These are phyloP conservation scores for Quercus rubra DNA, from an alignment of 306 rosid species.

Conservation along the genomic window DNA sequence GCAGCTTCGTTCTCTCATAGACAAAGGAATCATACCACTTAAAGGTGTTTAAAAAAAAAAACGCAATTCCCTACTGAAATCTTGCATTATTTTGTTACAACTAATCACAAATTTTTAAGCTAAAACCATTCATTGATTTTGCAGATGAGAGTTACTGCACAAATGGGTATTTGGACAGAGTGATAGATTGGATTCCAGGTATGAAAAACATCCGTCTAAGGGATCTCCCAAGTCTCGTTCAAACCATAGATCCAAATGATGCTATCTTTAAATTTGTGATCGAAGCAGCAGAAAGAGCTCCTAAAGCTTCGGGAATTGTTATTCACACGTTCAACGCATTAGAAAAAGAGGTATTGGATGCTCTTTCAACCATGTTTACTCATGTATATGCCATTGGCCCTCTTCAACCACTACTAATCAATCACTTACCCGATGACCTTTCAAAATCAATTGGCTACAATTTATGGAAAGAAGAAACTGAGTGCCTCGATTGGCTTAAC, in stretches of 20 bases:
- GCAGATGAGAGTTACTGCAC: constrained; percentile 13
- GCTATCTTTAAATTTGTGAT: not conserved
- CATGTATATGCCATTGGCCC: constrained; percentile 6
- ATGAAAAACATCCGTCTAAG: not conserved
- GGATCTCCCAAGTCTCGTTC: not conserved
- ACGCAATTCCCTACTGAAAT: not conserved
- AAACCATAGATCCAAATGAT: not conserved
- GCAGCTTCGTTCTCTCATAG: not conserved
- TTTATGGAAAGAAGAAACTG: constrained; percentile 11
- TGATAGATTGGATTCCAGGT: constrained; percentile 17
- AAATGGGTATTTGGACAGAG: constrained; percentile 11
- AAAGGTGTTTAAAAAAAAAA: not conserved
- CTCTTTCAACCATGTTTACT: not conserved
- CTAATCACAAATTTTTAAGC: no score
- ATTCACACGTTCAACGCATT: constrained; percentile 12
- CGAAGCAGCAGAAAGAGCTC: not conserved
- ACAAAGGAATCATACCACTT: constrained; percentile 9
- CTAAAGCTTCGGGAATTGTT: not conserved
- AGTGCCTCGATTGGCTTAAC: constrained; percentile 15
- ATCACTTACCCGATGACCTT: not conserved
- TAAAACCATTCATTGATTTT: not conserved
- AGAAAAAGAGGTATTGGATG: constrained; percentile 7
- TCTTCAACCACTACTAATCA: not conserved
- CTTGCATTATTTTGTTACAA: not conserved
- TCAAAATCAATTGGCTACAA: not conserved